Conservation (phyloP, 768 basidiomycete genomes). For the Trametes sanguinea region DNA sequence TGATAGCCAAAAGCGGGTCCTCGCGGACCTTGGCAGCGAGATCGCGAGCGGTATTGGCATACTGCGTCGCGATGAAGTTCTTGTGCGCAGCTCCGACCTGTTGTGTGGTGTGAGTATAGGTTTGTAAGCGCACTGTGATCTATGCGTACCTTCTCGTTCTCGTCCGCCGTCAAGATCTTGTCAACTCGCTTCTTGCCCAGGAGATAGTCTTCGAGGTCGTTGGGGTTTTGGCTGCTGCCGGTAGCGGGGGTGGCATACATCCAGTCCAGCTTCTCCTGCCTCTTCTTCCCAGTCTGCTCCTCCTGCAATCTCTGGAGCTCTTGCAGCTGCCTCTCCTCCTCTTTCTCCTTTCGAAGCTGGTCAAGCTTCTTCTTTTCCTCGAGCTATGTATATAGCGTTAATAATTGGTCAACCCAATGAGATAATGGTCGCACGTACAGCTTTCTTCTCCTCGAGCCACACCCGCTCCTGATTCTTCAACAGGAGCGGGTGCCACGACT, state of each 20-base stretch:
- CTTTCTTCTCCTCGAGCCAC: constrained; percentile 98
- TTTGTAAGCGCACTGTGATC: neutral
- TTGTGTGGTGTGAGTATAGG: neutral
- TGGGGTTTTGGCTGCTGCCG: constrained; percentile 82
- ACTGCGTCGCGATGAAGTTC: constrained; percentile 92
- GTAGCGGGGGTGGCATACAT: constrained; percentile 99
- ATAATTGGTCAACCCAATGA: neutral
- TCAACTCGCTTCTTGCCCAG: constrained; percentile 98
- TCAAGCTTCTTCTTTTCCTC: constrained; percentile 99
- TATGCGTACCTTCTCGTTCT: constrained; percentile 76
- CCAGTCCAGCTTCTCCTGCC: constrained; percentile 96
- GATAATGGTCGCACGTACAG: constrained; percentile 52
- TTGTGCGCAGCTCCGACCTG: constrained; percentile 87
- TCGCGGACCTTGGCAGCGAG: constrained; percentile 93
- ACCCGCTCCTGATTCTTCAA: constrained; percentile 99
- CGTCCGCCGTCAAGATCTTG: constrained; percentile 89
- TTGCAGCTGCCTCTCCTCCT: constrained; percentile 95
- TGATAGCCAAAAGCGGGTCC: constrained; percentile 96
- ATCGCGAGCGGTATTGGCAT: constrained; percentile 88
- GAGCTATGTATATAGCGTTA: constrained; percentile 52
- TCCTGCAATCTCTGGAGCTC: constrained; percentile 96
- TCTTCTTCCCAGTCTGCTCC: constrained; percentile 92
- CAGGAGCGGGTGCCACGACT: constrained; percentile 99
- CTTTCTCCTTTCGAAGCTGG: constrained; percentile 95
- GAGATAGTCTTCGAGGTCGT: constrained; percentile 94